A percentile compares a stretch with the other conserved stretches of the same genome.
phyloP scores from a whole-genome alignment of 2,329 filamentous ascomycete genomes.

The Curvularia sp. region DNA sequence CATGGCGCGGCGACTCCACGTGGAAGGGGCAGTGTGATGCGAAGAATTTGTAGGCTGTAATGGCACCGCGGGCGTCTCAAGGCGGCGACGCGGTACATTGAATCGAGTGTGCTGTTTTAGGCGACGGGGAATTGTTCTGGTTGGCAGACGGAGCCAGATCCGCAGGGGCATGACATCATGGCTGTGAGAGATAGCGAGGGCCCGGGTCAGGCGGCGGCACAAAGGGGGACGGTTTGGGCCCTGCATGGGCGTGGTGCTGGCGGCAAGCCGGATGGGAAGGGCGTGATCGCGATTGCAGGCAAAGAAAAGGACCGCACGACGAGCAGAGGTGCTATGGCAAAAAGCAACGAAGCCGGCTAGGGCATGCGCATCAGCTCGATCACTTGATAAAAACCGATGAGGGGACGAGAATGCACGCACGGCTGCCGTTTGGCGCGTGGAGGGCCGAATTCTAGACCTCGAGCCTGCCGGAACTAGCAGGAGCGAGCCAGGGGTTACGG shows the following conservation, averaged over 20 bases:
- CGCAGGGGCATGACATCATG: slow-evolving; percentile 15
- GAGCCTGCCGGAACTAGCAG: background rate
- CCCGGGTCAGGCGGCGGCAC: slow-evolving; percentile 17
- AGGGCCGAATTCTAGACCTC: slow-evolving; percentile 16
- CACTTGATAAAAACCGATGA: slow-evolving; percentile 25
- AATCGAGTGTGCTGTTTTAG: no score
- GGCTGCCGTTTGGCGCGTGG: slow-evolving; percentile 26
- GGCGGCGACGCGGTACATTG: no score
- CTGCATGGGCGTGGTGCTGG: slow-evolving; percentile 12
- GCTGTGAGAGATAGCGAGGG: slow-evolving; percentile 6
- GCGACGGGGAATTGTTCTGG: no score
- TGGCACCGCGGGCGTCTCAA: background rate
- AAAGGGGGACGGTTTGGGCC: slow-evolving; percentile 14
- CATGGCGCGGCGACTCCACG: background rate
- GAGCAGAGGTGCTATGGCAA: slow-evolving; percentile 8
- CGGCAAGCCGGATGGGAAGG: background rate
- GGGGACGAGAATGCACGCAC: slow-evolving; percentile 2
- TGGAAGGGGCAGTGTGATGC: background rate
- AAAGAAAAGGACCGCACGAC: slow-evolving; percentile 13
- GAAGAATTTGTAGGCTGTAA: background rate
- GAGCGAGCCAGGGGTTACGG: slow-evolving; percentile 26
- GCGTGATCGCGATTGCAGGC: slow-evolving; percentile 6
- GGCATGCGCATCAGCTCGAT: slow-evolving; percentile 20
- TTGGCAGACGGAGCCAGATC: background rate
- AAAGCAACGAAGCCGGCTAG: slow-evolving; percentile 13